phyloP scores from a whole-genome alignment of 345 rosid species.

The Ailanthus altissimus region DNA sequence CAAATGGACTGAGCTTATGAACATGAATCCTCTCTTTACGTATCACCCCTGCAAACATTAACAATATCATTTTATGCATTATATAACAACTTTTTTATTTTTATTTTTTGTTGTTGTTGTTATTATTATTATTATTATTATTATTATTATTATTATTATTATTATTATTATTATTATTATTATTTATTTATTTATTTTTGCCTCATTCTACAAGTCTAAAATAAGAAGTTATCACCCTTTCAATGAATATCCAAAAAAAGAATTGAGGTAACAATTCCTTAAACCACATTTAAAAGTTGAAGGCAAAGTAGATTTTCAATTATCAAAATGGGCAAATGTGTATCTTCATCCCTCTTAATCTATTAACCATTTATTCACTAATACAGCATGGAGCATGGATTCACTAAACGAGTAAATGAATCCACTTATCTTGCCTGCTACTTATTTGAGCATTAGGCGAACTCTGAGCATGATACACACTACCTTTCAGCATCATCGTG shows the following conservation, averaged over 20 bases:
- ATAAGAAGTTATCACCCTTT: background rate
- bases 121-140: too few relatives aligned
- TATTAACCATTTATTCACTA: background rate
- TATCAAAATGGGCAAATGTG: too few relatives aligned
- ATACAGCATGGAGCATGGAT: too few relatives aligned
- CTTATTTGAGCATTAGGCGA: background rate
- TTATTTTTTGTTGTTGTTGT: too few relatives aligned
- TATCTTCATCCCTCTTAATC: background rate
- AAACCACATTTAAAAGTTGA: background rate
- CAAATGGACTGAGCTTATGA: background rate
- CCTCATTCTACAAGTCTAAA: background rate
- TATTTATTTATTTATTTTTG: too few relatives aligned
- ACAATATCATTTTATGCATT: background rate
- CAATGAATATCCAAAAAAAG: background rate
- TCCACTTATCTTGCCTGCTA: background rate
- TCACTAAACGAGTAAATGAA: conserved; percentile 11
- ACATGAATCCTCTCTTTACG: background rate
- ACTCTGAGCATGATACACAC: background rate
- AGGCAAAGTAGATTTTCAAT: background rate
- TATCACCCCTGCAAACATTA: background rate
- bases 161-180: too few relatives aligned
- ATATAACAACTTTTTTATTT: background rate
- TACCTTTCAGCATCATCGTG: background rate
- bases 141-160: too few relatives aligned
- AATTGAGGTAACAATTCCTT: background rate